Evolutionary conservation across 371 early-diverging fungal genomes (phyloP), one percentile per base, ranked within the genome.

Genomic region (Mortierella sp.): DNA sequence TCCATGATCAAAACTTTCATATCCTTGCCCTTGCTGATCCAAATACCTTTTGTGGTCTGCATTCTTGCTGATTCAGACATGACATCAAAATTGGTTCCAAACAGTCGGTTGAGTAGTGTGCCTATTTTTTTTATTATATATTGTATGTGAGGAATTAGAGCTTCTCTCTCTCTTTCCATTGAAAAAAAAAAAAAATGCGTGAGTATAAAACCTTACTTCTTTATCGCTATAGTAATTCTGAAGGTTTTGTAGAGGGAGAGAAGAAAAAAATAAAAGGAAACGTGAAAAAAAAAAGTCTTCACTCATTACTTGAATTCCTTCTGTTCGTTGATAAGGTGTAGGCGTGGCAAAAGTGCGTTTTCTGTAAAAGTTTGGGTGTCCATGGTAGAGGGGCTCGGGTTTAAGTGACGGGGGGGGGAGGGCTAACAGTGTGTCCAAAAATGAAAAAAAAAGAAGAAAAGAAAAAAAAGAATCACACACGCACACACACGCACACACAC

Each of bases 41-140:
- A 98, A 74, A 99, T 97, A 66, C 97, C 97, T 76, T 96, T 97
- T 48, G 99, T 99, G 3, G 99, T 99, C 85, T 97, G 97, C 67
- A 92, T 89, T 58, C 97, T 89, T 55, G 89, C 87, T 45, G 83
- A 79, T 75, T 96, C 97, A 73, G 92, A 84, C 98, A 99, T 98
- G 47, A 95, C 97, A 74, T 94, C 96, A 77, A 99, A 99, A 43
- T 84, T 82, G n/a, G 99, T 98, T 16, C 94, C 94, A 88, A 99
- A 99, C 36, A 99, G 87, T 33, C 92, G 86, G 85, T 99, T 99
- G 45, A 99, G 87, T 19, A 99, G 88, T 32, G 99, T 99, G 85
- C 97, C 96, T 97, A 67, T 59, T 48, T 15, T 48, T 2, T 48
- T 48, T 48, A 21, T 48, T 48, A n/a, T 33, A 33, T 36, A 36